Evolutionary conservation across 2,329 filamentous ascomycete species (phyloP).

Genomic region (Raffaelea arxii): DNA sequence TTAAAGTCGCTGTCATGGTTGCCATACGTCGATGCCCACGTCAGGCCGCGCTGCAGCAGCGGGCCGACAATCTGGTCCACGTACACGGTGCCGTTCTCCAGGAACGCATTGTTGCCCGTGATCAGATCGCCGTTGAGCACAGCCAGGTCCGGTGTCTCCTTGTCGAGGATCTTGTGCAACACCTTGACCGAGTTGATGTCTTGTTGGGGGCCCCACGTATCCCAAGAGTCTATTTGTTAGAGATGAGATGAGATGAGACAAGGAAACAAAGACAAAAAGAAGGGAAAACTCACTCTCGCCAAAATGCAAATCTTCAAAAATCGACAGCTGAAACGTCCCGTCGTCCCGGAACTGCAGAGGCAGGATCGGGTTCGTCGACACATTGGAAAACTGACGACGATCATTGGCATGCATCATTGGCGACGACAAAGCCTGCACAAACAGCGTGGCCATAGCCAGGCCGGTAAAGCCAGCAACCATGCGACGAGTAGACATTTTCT

Average conservation of each 20-base stretch:
- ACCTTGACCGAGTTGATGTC: slow-evolving; percentile 26
- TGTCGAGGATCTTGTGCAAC: slow-evolving; percentile 23
- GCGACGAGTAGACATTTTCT: too few species aligned
- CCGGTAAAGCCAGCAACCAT: not conserved
- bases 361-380: not conserved
- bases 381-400: not conserved
- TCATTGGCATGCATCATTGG: not conserved
- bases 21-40: slow-evolving; percentile 50
- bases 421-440: not conserved
- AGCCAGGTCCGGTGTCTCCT: slow-evolving; percentile 32
- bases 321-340: slow-evolving; percentile 41
- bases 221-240: slow-evolving; percentile 26
- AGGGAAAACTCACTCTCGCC: slow-evolving; percentile 44
- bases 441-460: not conserved
- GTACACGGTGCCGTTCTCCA: slow-evolving; percentile 35
- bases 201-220: slow-evolving; percentile 26
- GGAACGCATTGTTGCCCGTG: slow-evolving; percentile 45
- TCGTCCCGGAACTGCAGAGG: slow-evolving; percentile 26
- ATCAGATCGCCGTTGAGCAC: slow-evolving; percentile 56
- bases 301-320: slow-evolving; percentile 64
- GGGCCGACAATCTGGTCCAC: slow-evolving; percentile 38
- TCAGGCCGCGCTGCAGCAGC: slow-evolving; percentile 32
- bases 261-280: not conserved
- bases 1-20: slow-evolving; percentile 48
- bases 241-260: too few species aligned